Percentiles rank a stretch among this genome's conserved stretches.
These are phyloP conservation scores for Durotheca rogersii DNA, from an alignment of 495 filamentous ascomycete species.

Conservation along the genomic window DNA sequence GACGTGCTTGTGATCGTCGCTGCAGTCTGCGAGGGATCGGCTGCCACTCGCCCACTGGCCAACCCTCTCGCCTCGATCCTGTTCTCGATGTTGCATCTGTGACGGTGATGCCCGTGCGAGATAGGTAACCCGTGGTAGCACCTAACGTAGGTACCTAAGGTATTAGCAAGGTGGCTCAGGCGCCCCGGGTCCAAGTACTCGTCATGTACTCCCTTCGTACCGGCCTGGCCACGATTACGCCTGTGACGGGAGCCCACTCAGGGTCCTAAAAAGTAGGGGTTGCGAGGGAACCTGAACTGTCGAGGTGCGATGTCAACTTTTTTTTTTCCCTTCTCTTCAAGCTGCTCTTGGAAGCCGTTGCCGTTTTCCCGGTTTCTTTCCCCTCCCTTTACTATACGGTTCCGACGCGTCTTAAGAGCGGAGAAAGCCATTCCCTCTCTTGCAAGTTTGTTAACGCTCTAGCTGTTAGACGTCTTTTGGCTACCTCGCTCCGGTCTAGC, in stretches of 20 bases:
- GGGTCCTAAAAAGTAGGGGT: not conserved
- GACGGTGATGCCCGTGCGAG: too few relatives aligned
- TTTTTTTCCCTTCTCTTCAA: not conserved
- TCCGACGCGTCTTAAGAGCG: too few relatives aligned
- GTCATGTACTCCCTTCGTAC: slow-evolving; percentile 18
- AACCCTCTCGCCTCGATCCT: too few relatives aligned
- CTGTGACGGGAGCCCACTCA: too few relatives aligned
- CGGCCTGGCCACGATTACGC: too few relatives aligned
- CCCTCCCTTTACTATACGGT: too few relatives aligned
- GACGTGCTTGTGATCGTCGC: too few relatives aligned
- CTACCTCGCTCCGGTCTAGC: slow-evolving; percentile 7
- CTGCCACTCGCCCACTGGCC: slow-evolving; percentile 10
- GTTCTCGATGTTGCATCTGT: too few relatives aligned
- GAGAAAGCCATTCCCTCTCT: not conserved
- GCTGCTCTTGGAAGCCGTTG: not conserved
- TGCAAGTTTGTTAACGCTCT: not conserved
- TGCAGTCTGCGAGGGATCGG: slow-evolving; percentile 13
- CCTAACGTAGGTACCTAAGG: too few relatives aligned
- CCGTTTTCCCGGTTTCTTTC: not conserved
- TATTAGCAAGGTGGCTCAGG: too few relatives aligned
- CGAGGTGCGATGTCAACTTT: not conserved
- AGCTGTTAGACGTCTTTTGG: slow-evolving; percentile 1
- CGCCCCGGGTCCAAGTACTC: too few relatives aligned
- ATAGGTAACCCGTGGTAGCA: too few relatives aligned
- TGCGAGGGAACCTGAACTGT: not conserved